phyloP scores from a whole-genome alignment of 2,329 filamentous ascomycete species.

The Xylariaceae sp. region DNA sequence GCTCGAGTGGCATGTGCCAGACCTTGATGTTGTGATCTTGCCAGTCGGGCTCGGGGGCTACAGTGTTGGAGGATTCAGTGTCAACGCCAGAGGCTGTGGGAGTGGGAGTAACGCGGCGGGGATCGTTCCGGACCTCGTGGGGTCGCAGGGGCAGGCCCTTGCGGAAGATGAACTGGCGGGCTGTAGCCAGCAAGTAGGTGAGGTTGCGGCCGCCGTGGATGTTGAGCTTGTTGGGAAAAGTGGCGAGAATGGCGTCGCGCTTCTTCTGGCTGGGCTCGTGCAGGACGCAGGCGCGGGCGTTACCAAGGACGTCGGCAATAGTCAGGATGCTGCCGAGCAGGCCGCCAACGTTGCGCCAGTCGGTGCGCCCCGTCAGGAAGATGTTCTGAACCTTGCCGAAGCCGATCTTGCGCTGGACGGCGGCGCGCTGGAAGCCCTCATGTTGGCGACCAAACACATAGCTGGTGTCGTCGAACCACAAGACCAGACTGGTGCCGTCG shows the following conservation, averaged over 20 bases:
- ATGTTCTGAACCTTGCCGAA: conserved; percentile 69
- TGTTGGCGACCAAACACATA: conserved; percentile 82
- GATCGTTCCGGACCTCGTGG: conserved; percentile 60
- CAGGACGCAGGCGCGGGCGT: conserved; percentile 38
- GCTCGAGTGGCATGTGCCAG: conserved; percentile 71
- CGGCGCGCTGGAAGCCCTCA: conserved; percentile 81
- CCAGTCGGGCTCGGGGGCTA: conserved; percentile 63
- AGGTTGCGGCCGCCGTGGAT: conserved; percentile 82
- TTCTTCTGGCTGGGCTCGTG: conserved; percentile 39
- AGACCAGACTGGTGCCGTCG: conserved; percentile 69
- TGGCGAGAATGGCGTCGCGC: conserved; percentile 24
- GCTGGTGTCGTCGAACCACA: conserved; percentile 77
- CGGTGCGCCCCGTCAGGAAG: conserved; percentile 76
- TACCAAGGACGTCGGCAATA: conserved; percentile 65
- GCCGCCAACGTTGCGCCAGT: conserved; percentile 77
- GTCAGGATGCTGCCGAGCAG: conserved; percentile 83
- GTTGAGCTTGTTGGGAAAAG: conserved; percentile 43
- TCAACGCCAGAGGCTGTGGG: conserved; percentile 13
- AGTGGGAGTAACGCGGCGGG: no score
- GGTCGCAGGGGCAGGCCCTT: conserved; percentile 73
- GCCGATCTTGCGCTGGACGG: conserved; percentile 64
- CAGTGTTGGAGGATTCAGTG: conserved; percentile 45
- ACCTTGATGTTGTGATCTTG: conserved; percentile 74
- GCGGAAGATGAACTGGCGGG: conserved; percentile 80
- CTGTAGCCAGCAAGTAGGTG: conserved; percentile 75